Percentiles rank a stretch among this genome's conserved stretches.
phyloP scores from a whole-genome alignment of 192 early-diverging fungal genomes.

The Rhizophagus prolifer region DNA sequence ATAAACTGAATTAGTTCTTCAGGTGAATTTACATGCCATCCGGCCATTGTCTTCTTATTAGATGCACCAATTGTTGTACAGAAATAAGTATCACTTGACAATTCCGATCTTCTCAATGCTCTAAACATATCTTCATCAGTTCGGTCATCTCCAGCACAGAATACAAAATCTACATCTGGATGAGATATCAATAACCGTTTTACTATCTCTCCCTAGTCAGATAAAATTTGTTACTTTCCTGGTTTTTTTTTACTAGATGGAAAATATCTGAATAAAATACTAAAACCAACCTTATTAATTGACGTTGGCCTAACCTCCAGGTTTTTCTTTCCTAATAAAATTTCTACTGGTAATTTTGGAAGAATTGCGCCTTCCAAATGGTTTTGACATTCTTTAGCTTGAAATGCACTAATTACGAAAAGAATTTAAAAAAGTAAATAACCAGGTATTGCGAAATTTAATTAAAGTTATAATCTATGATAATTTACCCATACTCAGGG shows the following conservation, averaged over 20 bases:
- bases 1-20: constrained; percentile 59
- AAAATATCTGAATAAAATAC: neutral
- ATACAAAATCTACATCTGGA: constrained; percentile 80
- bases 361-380: constrained; percentile 89
- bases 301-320: constrained; percentile 91
- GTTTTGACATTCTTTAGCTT: constrained; percentile 97
- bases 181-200: constrained; percentile 70
- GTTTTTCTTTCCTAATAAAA: constrained; percentile 95
- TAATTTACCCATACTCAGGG: constrained; percentile 78
- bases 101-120: constrained; percentile 45
- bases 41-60: constrained; percentile 84
- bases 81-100: constrained; percentile 52
- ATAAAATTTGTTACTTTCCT: neutral
- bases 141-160: constrained; percentile 96
- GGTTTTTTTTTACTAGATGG: no score
- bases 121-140: constrained; percentile 99
- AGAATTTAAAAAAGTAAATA: neutral
- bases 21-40: constrained; percentile 77
- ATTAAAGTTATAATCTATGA: neutral
- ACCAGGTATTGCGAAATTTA: neutral
- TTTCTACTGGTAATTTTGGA: constrained; percentile 92
- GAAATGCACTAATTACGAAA: constrained; percentile 64
- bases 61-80: constrained; percentile 80
- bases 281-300: constrained; percentile 75
- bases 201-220: constrained; percentile 80